Evolutionary conservation across 371 early-diverging fungal species (phyloP), one percentile per base, ranked within the genome.

Genomic region (Blakeslea trispora): DNA sequence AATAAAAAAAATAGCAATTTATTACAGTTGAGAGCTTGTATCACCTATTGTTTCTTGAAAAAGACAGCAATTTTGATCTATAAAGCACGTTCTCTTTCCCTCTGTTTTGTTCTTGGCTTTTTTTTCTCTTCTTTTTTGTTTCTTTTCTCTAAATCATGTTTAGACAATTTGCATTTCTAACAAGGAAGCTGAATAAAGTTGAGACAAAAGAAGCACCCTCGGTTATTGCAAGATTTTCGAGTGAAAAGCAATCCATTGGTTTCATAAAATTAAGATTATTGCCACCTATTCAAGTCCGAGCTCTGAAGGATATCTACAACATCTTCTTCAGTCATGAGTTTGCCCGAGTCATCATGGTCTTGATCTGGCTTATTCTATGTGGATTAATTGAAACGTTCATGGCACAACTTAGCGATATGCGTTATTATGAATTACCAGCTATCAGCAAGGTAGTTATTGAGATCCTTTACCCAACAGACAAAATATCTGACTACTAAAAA

Each of bases 341-440:
- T 22, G 44, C 68, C 17, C 63, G 77, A 8, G 48, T 71, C 2
- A 5, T 69, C 1, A 17, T 67, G 5, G 32, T 61, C 31, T 31
- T 56, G 2, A 18, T 52, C 11, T 71, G 64, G 68, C 42, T 77
- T 1, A 31, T 77, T 13, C 14, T 73, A 19, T 69, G 69, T 41
- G 74, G 74, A 0, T 41, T 69, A 10, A 59, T 69, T n/a, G 74
- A 77, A 40, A 64, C 61, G 0, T 73, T 73, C 53, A 50, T 71
- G 53, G 74, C 73, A 24, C 74, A 77, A 60, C 46, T 66, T 5
- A 55, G 65, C 11, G 77, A 73, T 50, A 69, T 71, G 39, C 62
- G 77, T 4, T 77, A 68, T 44, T 53, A 55, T 31, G 37, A 24
- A 19, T 48, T 42, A 3, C 48, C 48, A 32, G 24, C 37, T 21